Evolutionary conservation across 345 rosid genomes (phyloP).

Genomic region (Eucalyptus lansdowneana): DNA sequence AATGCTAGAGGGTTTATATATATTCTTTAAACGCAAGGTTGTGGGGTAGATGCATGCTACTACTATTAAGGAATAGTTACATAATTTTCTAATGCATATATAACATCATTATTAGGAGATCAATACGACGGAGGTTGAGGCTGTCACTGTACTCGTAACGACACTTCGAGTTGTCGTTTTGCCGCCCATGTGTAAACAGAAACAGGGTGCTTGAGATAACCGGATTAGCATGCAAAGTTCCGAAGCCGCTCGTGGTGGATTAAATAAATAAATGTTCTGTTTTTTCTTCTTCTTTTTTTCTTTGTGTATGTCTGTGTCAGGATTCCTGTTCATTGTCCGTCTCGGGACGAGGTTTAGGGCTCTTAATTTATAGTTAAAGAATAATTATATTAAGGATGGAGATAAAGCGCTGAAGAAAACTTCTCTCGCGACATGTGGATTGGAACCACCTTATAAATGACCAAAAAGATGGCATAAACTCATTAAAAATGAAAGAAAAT

Average conservation of each 20-base stretch:
- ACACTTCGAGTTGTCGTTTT: background rate
- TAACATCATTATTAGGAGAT: background rate
- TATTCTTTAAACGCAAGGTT: background rate
- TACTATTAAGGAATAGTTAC: conserved; percentile 9
- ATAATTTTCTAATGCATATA: background rate
- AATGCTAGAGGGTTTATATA: background rate
- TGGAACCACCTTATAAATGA: background rate
- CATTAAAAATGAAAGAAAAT: background rate
- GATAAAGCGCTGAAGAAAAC: background rate
- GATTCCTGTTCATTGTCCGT: conserved; percentile 29
- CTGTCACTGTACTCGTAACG: background rate
- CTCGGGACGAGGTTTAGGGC: conserved; percentile 12
- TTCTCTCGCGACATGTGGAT: background rate
- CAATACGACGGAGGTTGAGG: background rate
- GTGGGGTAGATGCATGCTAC: background rate
- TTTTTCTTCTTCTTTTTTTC: background rate
- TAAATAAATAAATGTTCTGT: background rate
- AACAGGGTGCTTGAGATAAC: background rate
- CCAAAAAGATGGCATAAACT: background rate
- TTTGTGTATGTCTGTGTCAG: background rate
- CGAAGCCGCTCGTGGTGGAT: conserved; percentile 9
- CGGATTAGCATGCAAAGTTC: background rate
- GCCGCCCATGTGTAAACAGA: background rate
- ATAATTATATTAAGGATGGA: background rate
- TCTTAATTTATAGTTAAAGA: background rate